phyloP scores from a whole-genome alignment of 2,329 filamentous ascomycete genomes.

The Microdochium paspali region DNA sequence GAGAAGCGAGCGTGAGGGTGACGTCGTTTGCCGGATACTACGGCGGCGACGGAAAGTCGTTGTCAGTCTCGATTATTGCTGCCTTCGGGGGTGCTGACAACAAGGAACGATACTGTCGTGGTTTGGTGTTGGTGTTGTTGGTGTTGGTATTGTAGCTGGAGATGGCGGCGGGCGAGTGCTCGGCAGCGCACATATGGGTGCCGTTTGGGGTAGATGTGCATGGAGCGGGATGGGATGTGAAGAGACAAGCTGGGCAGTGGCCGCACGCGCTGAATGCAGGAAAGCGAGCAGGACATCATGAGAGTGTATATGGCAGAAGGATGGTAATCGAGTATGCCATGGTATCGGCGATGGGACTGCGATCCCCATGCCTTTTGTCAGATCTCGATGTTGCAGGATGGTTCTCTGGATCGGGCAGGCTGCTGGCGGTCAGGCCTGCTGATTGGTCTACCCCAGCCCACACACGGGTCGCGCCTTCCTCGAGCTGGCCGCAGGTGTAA shows the following conservation, averaged over 20 bases:
- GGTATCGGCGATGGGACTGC: not conserved
- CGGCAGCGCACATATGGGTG: not conserved
- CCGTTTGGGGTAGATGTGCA: not conserved
- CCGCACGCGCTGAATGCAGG: not conserved
- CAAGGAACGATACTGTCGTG: not conserved
- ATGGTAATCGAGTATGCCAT: not conserved
- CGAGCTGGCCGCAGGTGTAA: too few relatives aligned
- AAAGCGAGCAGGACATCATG: not conserved
- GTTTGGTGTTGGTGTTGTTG: conserved; percentile 2
- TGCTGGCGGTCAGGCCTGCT: not conserved
- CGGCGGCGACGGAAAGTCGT: too few relatives aligned
- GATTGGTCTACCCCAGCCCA: too few relatives aligned
- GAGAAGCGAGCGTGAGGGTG: too few relatives aligned
- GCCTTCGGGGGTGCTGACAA: too few relatives aligned
- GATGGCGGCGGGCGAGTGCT: not conserved
- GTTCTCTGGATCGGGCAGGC: not conserved
- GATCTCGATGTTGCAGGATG: conserved; percentile 4
- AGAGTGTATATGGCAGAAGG: not conserved
- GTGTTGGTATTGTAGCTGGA: conserved; percentile 2
- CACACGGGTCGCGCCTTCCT: too few relatives aligned
- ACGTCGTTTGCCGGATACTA: too few relatives aligned
- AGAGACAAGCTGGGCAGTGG: not conserved
- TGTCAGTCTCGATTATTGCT: too few relatives aligned
- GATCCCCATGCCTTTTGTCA: conserved; percentile 2
- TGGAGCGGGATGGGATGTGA: not conserved